These are phyloP conservation scores for Backusella australiensis DNA, from an alignment of 192 early-diverging fungal species.

Conservation along the genomic window DNA sequence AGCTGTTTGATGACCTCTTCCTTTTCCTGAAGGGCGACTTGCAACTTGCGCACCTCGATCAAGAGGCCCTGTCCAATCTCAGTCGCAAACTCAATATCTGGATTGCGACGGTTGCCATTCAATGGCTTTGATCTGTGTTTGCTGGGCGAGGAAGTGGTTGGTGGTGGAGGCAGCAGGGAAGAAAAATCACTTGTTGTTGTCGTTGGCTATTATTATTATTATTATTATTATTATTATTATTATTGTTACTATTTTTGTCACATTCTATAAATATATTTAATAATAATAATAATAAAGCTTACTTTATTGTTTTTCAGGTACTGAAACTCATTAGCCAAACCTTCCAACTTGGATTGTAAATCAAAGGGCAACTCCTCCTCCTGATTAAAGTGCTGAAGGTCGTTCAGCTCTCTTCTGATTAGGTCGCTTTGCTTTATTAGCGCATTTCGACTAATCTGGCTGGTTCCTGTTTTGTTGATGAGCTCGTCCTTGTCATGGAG, in stretches of 20 bases:
- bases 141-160: conserved; percentile 13
- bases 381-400: not conserved
- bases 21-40: conserved; percentile 40
- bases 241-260: not conserved
- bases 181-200: conserved; percentile 6
- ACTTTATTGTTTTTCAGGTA: conserved; percentile 6
- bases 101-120: conserved; percentile 14
- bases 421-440: conserved; percentile 9
- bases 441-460: conserved; percentile 14
- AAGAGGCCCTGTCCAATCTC: conserved; percentile 45
- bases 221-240: not conserved
- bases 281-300: not conserved
- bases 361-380: not conserved
- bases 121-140: conserved; percentile 25
- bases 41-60: conserved; percentile 40
- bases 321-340: conserved; percentile 11
- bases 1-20: conserved; percentile 38
- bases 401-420: not conserved
- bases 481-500: conserved; percentile 15
- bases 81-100: conserved; percentile 43
- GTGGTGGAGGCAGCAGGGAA: conserved; percentile 13
- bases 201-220: not conserved
- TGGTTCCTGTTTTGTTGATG: not conserved
- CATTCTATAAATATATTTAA: not conserved
- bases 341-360: not conserved